Base-by-base conservation (phyloP, 179 eudicot species). In the Monotropa hypopitys region DNA sequence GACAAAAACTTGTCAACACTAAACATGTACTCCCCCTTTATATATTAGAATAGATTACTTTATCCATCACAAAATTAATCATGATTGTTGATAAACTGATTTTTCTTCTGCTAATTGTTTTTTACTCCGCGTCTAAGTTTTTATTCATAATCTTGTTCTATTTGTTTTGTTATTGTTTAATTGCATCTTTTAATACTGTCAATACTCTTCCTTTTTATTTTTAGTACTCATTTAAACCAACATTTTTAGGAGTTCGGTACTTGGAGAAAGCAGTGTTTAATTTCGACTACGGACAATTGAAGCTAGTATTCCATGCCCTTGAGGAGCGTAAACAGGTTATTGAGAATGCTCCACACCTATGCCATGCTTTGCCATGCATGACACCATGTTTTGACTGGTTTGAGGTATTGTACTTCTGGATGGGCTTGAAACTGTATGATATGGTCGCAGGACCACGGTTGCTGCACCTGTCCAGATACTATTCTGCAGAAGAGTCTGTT, bases 201-300 rank as follows among this genome's bases (percentile, higher is more conserved):
- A 51, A 23, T 57, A 3, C 15, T 45, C 23, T 18, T 33, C 35
- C 51, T 76, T 38, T 54, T 63, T 33, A 11, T 28, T 18, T 30
- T 33, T 47, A 3, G 57, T 76, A 23, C 13, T 62, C n/a, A 30
- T 47, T 30, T 66, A 1, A 49, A 51, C 32, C 38, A 30, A 67
- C n/a, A 20, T 50, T 61, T 82, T 69, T 80, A 95, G 99, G 99
- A 57, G 99, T 95, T 76, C 97, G 99, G 70, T 95, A 95, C 84
- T 88, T 95, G 89, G 99, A 95, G 85, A 95, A 95, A 85, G 99
- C 99, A 65, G 93, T 95, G 53, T 95, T 95, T 75, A 95, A 90
- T 86, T 79, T 95, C 28, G 99, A 95, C 74, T 92, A 92, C 77
- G 98, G 98, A 78, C 99, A 93, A 72, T 84, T 95, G 81, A 95